A percentile compares a stretch with the other conserved stretches of the same genome.
Evolutionary conservation across 2,329 filamentous ascomycete species (phyloP).

Genomic region (Paecilomyces fulvus): DNA sequence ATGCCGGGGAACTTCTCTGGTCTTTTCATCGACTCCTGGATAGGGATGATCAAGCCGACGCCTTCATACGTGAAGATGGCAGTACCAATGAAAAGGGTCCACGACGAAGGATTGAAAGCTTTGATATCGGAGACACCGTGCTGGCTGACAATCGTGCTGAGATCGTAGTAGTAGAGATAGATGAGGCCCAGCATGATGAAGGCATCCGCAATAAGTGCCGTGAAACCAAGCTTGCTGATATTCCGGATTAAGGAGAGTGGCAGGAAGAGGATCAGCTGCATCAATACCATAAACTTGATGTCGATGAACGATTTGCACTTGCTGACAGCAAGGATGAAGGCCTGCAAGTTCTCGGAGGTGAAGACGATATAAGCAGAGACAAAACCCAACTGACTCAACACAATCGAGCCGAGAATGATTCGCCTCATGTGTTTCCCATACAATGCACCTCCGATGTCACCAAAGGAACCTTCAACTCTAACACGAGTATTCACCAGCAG

Average conservation of each 20-base stretch:
- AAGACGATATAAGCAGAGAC: slow-evolving; percentile 95
- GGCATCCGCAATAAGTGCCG: slow-evolving; percentile 83
- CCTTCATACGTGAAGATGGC: slow-evolving; percentile 99
- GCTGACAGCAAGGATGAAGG: slow-evolving; percentile 85
- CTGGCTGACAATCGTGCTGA: slow-evolving; percentile 68
- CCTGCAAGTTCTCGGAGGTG: slow-evolving; percentile 88
- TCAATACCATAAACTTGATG: slow-evolving; percentile 81
- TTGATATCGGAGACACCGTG: slow-evolving; percentile 76
- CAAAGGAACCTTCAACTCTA: slow-evolving; percentile 86
- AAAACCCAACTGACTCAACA: slow-evolving; percentile 91
- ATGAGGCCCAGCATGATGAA: slow-evolving; percentile 90
- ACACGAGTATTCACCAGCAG: slow-evolving; percentile 80
- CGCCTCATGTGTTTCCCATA: slow-evolving; percentile 86
- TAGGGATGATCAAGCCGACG: slow-evolving; percentile 93
- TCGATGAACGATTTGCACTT: slow-evolving; percentile 78
- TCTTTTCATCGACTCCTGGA: slow-evolving; percentile 92
- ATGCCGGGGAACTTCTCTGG: slow-evolving; percentile 86
- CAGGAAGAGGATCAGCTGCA: slow-evolving; percentile 93
- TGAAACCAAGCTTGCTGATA: slow-evolving; percentile 94
- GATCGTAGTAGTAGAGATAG: slow-evolving; percentile 93
- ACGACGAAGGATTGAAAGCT: slow-evolving; percentile 81
- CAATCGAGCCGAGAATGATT: slow-evolving; percentile 82
- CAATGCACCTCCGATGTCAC: slow-evolving; percentile 86
- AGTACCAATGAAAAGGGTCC: slow-evolving; percentile 97
- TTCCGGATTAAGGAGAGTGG: slow-evolving; percentile 90